Conservation (phyloP, 1,139 yeast species). For the Zygosaccharomyces sapae region DNA sequence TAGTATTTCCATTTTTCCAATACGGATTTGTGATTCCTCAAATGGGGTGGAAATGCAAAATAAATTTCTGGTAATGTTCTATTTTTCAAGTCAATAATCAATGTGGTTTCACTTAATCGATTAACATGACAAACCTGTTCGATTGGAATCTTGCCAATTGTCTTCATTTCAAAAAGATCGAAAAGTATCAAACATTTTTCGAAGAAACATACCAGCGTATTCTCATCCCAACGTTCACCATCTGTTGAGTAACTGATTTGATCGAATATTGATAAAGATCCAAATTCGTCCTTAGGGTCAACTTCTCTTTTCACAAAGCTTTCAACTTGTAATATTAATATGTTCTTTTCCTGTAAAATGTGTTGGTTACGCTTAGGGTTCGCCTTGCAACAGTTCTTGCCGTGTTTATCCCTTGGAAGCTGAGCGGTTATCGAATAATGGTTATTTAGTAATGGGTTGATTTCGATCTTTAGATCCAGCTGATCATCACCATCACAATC, state of each 20-base stretch:
- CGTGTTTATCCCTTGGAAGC: neutral
- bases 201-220: constrained; percentile 18
- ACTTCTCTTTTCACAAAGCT: constrained; percentile 8
- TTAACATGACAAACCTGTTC: constrained; percentile 23
- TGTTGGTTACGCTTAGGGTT: neutral
- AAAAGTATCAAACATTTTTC: constrained; percentile 20
- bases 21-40: constrained; percentile 6
- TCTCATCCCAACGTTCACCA: constrained; percentile 27
- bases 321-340: constrained; percentile 8
- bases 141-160: constrained; percentile 27
- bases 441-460: neutral
- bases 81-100: constrained; percentile 30
- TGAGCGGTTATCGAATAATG: neutral
- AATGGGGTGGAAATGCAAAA: constrained; percentile 16
- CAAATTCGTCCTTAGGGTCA: constrained; percentile 9
- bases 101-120: constrained; percentile 12
- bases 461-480: constrained; percentile 5
- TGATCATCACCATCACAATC: neutral
- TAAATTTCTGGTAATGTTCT: constrained; percentile 32
- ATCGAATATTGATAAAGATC: constrained; percentile 17
- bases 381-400: neutral
- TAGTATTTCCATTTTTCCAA: constrained; percentile 28
- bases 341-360: neutral
- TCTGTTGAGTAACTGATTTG: constrained; percentile 25
- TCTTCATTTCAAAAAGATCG: constrained; percentile 17